Conservation (phyloP, 768 basidiomycete species). For the Russula sp. region DNA sequence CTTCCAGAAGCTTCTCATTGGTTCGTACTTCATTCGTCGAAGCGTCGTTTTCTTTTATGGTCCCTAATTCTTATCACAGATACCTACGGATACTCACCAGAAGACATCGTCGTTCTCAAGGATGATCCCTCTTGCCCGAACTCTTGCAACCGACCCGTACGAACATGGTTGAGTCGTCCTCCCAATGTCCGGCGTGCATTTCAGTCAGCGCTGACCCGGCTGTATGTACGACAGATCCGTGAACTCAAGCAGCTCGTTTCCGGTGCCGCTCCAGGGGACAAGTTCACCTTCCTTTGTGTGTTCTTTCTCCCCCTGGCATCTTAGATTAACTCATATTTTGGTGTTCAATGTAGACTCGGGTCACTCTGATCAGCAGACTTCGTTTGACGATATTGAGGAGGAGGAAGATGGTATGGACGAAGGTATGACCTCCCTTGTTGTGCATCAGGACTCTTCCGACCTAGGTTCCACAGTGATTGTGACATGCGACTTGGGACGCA, state of each 20-base stretch:
- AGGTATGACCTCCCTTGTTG: slow-evolving; percentile 13
- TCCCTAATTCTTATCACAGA: background rate
- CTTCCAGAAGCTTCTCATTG: slow-evolving; percentile 22
- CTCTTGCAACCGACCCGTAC: slow-evolving; percentile 21
- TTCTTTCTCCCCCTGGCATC: background rate
- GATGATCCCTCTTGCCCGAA: slow-evolving; percentile 11
- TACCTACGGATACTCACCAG: slow-evolving; percentile 19
- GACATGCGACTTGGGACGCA: slow-evolving; percentile 25
- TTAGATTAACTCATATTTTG: background rate
- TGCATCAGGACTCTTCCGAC: background rate
- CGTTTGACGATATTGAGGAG: slow-evolving; percentile 4
- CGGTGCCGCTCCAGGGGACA: slow-evolving; percentile 32
- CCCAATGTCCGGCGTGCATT: background rate
- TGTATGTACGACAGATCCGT: slow-evolving; percentile 20
- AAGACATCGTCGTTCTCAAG: slow-evolving; percentile 28
- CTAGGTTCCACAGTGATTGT: slow-evolving; percentile 11
- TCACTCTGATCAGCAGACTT: slow-evolving; percentile 31
- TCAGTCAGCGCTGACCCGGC: background rate
- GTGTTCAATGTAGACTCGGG: slow-evolving; percentile 29
- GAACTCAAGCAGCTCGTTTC: slow-evolving; percentile 28
- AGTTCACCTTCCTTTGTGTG: slow-evolving; percentile 34
- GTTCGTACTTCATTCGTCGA: background rate
- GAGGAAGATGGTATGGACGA: slow-evolving; percentile 35
- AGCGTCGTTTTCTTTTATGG: background rate
- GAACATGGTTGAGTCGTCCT: slow-evolving; percentile 22